Conservation (phyloP, 2,329 filamentous ascomycete genomes). For the Hirsutella rhossiliensis region DNA sequence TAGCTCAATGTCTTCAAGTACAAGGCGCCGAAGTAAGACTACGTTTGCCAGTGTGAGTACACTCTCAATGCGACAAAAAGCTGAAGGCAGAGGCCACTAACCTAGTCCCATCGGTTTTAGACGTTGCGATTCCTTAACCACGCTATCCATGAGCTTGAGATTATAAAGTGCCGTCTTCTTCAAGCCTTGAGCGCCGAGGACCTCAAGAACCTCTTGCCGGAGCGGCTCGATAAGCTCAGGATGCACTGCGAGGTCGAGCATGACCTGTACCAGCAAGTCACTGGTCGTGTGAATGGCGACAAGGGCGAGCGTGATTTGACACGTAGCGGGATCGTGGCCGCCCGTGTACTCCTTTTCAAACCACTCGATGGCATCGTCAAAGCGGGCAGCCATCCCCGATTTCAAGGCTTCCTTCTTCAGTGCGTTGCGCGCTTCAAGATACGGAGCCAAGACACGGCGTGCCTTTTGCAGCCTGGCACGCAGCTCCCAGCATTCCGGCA, state of each 20-base stretch:
- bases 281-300: constrained; percentile 31
- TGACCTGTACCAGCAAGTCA: constrained; percentile 19
- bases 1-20: background rate
- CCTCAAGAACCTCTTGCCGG: constrained; percentile 26
- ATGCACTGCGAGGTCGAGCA: constrained; percentile 26
- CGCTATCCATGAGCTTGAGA: constrained; percentile 12
- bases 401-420: background rate
- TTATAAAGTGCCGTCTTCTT: constrained; percentile 22
- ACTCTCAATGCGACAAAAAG: background rate
- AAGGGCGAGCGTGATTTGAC: constrained; percentile 60
- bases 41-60: background rate
- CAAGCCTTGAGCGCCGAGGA: constrained; percentile 20
- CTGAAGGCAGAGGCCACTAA: background rate
- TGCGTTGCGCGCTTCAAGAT: background rate
- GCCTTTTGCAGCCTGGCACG: background rate
- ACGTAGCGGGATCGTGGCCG: background rate
- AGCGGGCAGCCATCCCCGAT: background rate
- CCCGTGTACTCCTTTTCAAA: background rate
- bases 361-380: background rate
- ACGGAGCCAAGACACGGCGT: background rate
- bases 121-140: background rate
- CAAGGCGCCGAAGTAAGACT: background rate
- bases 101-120: background rate
- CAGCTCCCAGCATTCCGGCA: background rate
- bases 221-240: constrained; percentile 26